Evolutionary conservation across 2,329 filamentous ascomycete species (phyloP), one percentile per base, ranked within the genome.

Genomic region (Ceratocystis lukuohia): DNA sequence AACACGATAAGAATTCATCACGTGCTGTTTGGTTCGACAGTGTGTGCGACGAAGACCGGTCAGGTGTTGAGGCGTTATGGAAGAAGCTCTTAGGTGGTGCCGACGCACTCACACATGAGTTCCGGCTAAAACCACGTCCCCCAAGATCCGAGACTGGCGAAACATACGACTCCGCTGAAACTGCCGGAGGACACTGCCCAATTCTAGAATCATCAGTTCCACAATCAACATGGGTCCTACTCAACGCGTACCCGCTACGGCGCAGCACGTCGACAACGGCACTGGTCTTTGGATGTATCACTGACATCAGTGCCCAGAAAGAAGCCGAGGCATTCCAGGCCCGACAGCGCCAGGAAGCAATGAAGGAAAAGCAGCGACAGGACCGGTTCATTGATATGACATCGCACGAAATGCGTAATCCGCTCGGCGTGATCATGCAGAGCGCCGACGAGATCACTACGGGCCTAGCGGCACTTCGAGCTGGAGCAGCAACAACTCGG

Each of bases 291-390:
- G 88, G 88, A 64, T 88, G 86, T 72, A 87, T 95, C 64, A 93
- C 89, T 0, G 89, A 95, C 72, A 95, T 96, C 69, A 91, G 88
- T 20, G 84, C 88, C 65, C 89, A 94, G 73, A 96, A 95, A 74
- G 87, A 87, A 80, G 89, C 90, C 0, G 90, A 95, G 74, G 85
- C 87, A 61, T 84, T 91, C 44, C 89, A 95, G 74, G 89, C 83
- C 71, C 82, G 86, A 57, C 85, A 89, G 67, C 87, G 89, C 71
- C 84, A 92, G 71, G 89, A 94, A 73, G 91, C 89, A 0, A 84
- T 92, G 1, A 88, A 93, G 73, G 80, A 91, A 68, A 94, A 94
- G 74, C 80, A 84, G 28, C 85, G 88, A 69, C 82, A 85, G 70
- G 83, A 85, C 70, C 88, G 88, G 69, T 88, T 88, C 71, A 88